Evolutionary conservation across 345 rosid species (phyloP).

Genomic region (Eucalyptus regnans): DNA sequence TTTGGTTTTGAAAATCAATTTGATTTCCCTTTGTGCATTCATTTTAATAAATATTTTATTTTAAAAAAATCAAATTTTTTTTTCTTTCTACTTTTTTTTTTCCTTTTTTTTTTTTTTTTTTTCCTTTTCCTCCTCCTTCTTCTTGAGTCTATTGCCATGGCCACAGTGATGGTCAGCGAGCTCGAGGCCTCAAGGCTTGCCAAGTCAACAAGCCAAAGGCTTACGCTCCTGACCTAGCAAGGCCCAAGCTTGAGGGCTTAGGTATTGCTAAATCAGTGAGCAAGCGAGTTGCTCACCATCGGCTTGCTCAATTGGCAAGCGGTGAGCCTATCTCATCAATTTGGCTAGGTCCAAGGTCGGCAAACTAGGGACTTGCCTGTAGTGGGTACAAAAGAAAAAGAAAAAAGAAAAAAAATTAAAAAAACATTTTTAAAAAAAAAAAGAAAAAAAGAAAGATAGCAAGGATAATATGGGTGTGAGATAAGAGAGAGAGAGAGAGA

Average conservation of each 20-base stretch:
- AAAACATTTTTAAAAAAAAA: no score
- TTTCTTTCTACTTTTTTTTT: rapidly evolving
- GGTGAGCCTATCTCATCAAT: rapidly evolving
- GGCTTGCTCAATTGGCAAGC: rapidly evolving
- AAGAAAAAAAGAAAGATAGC: rapidly evolving
- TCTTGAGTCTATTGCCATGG: rapidly evolving
- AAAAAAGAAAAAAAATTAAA: no score
- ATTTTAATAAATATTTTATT: no score
- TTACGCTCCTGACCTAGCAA: rapidly evolving
- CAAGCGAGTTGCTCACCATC: rapidly evolving
- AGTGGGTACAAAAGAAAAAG: rapidly evolving
- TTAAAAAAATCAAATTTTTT: no score
- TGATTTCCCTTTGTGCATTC: no score
- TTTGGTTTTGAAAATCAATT: no score
- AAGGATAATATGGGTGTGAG: no score
- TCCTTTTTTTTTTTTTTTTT: rapidly evolving
- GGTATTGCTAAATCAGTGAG: rapidly evolving
- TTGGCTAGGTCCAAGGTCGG: rapidly evolving
- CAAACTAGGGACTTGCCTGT: no score
- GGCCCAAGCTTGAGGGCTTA: no score
- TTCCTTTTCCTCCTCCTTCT: no score
- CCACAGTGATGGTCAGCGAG: rapidly evolving
- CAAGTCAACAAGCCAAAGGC: rapidly evolving
- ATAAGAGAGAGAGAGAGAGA: no score
- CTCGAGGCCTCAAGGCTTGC: rapidly evolving